Base-by-base conservation (phyloP, 345 rosid genomes). In the Heritiera littoralis region DNA sequence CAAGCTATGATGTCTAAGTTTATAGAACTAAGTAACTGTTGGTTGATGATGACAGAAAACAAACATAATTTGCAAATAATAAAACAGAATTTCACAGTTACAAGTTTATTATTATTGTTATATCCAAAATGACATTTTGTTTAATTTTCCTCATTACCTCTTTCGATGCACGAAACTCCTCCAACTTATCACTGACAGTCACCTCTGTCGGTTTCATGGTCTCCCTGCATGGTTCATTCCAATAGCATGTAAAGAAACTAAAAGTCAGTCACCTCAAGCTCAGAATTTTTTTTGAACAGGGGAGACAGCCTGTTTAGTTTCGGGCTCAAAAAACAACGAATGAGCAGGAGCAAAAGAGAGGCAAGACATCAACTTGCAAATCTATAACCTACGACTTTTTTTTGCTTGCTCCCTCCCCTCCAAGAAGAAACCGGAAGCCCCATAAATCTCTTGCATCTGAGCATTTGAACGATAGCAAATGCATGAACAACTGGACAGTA, bases 401-500 rank as follows among this genome's bases (percentile, higher is more conserved):
- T 84, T 90, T 86, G 68, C 77, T 82, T 79, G 84, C 68, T 40
- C 79, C 79, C 70, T 85, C 91, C 35, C 94, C 83, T 88, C 97
- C 86, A 84, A 58, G 81, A 93, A 95, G 91, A 89, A 95, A 75
- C 99, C 98, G 66, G 97, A 86, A 76, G 98, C 99, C 80, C 99
- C 99, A 88, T 92, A 95, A 49, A 83, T 79, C 35, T 91, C 95
- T 55, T 93, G 98, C 99, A 93, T 91, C 99, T 95, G 90, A 78
- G 15, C 81, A 43, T 72, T 67, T 73, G 45, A 73, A 96, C 90
- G 38, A 96, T 85, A 43, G 98, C 98, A 85, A 94, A 96, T 6
- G 98, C 96, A 84, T 96, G 98, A 83, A 90, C 98, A 83, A 96
- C 98, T 0, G 99, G 99, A 85, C 91, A 86, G 72, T 90, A 94